Percentiles rank a stretch among this genome's conserved stretches.
These are phyloP conservation scores for Nyctanthes arbortristis DNA, from an alignment of 257 asterid genomes.

Conservation along the genomic window DNA sequence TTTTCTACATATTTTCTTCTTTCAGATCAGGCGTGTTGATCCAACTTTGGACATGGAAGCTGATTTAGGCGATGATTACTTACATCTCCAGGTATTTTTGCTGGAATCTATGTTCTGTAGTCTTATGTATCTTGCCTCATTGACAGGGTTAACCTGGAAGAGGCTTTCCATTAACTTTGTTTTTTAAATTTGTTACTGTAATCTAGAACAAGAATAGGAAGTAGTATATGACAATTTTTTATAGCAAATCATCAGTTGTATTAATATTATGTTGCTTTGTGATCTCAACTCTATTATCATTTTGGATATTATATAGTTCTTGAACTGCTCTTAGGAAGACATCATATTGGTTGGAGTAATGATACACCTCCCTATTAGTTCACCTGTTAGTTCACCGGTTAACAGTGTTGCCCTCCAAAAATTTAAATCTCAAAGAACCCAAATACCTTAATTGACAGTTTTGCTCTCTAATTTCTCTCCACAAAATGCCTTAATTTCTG, in stretches of 20 bases:
- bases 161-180: slow-evolving; percentile 20
- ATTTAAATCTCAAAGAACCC: too few relatives aligned
- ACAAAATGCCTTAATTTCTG: too few relatives aligned
- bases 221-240: neutral
- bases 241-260: slow-evolving; percentile 13
- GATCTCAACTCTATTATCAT: neutral
- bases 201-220: slow-evolving; percentile 5
- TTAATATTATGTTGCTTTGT: neutral
- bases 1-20: slow-evolving; percentile 19
- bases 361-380: too few relatives aligned
- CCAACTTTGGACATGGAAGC: slow-evolving; percentile 95
- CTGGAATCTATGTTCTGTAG: slow-evolving; percentile 24
- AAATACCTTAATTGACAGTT: too few relatives aligned
- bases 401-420: too few relatives aligned
- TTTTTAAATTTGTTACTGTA: neutral
- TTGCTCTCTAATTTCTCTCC: too few relatives aligned
- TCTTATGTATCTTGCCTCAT: slow-evolving; percentile 17
- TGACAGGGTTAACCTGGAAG: slow-evolving; percentile 7
- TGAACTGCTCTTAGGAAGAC: neutral
- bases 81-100: slow-evolving; percentile 74
- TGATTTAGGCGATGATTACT: slow-evolving; percentile 93
- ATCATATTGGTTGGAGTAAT: neutral
- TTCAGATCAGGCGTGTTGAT: slow-evolving; percentile 92
- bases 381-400: too few relatives aligned
- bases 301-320: neutral